Conservation (phyloP, 345 rosid genomes). For the Eucalyptus curtisii region DNA sequence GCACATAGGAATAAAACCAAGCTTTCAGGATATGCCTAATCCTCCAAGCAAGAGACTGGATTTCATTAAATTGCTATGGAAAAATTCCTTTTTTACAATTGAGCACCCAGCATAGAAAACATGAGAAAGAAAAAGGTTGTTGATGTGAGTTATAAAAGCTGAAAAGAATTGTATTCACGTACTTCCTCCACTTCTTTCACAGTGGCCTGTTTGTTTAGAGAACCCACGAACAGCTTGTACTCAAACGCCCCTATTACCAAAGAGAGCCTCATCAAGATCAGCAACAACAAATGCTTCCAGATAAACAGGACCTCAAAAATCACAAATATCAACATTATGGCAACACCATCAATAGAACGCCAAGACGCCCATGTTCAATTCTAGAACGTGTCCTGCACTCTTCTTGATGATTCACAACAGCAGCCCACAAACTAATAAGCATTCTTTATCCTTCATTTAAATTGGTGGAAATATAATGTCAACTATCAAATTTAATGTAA, state of each 20-base stretch:
- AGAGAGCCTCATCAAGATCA: not conserved
- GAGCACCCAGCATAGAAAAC: not conserved
- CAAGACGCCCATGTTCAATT: not conserved
- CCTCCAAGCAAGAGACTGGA: not conserved
- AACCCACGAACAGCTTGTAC: slow-evolving; percentile 92
- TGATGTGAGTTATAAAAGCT: not conserved
- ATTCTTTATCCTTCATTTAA: not conserved
- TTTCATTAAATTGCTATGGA: not conserved
- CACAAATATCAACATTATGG: not conserved
- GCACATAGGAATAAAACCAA: not conserved
- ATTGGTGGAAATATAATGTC: not conserved
- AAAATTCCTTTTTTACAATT: not conserved
- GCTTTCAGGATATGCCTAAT: not conserved
- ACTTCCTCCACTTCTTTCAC: slow-evolving; percentile 97
- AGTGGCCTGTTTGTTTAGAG: slow-evolving; percentile 83
- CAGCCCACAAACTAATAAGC: not conserved
- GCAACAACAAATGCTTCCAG: not conserved
- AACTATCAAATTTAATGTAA: not conserved
- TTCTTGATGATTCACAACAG: not conserved
- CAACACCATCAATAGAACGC: not conserved
- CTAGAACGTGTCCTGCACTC: not conserved
- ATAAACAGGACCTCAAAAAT: not conserved
- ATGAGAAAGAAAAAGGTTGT: not conserved
- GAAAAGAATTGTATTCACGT: not conserved
- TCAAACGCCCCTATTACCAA: slow-evolving; percentile 66